Evolutionary conservation across 345 rosid species (phyloP), one percentile per base, ranked within the genome.

Genomic region (Linum tenue): DNA sequence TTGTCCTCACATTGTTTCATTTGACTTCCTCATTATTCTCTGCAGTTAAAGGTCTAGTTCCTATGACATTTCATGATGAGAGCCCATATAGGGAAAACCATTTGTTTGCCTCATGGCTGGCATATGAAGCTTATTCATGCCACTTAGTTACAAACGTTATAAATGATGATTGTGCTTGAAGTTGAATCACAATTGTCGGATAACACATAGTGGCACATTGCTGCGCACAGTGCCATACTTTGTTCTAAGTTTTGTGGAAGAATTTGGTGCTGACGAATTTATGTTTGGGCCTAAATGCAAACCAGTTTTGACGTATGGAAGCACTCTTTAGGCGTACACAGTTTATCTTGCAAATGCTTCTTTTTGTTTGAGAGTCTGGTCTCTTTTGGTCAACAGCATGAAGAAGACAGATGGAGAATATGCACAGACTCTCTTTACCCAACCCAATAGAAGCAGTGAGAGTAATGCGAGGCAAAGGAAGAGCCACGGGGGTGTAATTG

Each of bases 401-500:
- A 80, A 68, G 73, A 69, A 65, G 55, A 50, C 68, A 7, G 43
- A 63, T 55, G 69, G 67, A 74, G 87, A 77, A 64, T 75, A 66
- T 72, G 67, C 77, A 74, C 68, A 79, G 62, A 41, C 67, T 59
- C 84, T 75, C 57, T 67, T 81, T 75, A 77, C 75, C 68, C 84
- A 53, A 69, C 68, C 71, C 55, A 83, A 69, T 50, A 74, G 79
- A 72, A 79, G 70, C 73, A 66, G 60, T 7, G 97, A 86, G 64
- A 81, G 75, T 67, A 70, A 55, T 64, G 31, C 68, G 58, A 75
- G 79, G 68, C 88, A 80, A 65, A 86, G 72, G 74, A 81, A 82
- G 83, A 77, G 77, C 67, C 76, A 70, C 48, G 84, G 88, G 64
- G 86, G 85, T 68, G 71, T 87, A 65, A 74, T 94, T 69, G 85